Evolutionary conservation across 1,284 basidiomycete genomes (phyloP), one percentile per base, ranked within the genome.

Genomic region (Rhizoctonia solani): DNA sequence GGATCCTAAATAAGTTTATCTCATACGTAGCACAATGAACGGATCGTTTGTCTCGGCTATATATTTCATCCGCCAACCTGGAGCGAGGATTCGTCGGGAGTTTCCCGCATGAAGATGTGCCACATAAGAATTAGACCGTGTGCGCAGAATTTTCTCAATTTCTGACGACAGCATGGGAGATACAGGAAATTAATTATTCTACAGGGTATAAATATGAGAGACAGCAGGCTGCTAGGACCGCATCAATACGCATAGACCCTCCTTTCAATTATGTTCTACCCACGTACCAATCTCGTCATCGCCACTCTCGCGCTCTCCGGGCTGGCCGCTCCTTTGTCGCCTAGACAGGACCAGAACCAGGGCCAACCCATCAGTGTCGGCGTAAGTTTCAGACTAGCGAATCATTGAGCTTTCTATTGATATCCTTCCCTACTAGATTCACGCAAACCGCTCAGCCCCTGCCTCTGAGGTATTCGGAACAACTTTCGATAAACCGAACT

Each of bases 291-390:
- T 11, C 29, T 54, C 27, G 25, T 41, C 37, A 13, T 54, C 16
- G 27, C 30, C 23, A 29, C 56, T 19, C 4, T 59, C 29, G 30
- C 19, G 8, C 29, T n/a, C 37, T 52, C 47, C 8, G n/a, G n/a
- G 13, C 46, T 50, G 49, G 59, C 49, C 27, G 27, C 41, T 4
- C 37, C 29, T 41, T 5, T 66, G 19, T 21, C 21, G 1, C 13
- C 34, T 3, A 53, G 61, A 25, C 27, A 27, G 3, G 61, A 66
- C 16, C 32, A 46, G 37, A 27, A 37, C 34, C 58, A 66, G 25
- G 61, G 61, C 2, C 49, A 66, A 30, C 61, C 61, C n/a, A 66
- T 66, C 37, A 54, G 50, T 23, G 39, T 66, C 41, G 61, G 61
- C 1, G 61, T 66, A 34, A 34, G 61, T 59, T 47, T 8, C n/a